Percentiles rank a stretch among this genome's conserved stretches.
These are phyloP conservation scores for Tuber indicum DNA, from an alignment of 495 filamentous ascomycete species.

Conservation along the genomic window DNA sequence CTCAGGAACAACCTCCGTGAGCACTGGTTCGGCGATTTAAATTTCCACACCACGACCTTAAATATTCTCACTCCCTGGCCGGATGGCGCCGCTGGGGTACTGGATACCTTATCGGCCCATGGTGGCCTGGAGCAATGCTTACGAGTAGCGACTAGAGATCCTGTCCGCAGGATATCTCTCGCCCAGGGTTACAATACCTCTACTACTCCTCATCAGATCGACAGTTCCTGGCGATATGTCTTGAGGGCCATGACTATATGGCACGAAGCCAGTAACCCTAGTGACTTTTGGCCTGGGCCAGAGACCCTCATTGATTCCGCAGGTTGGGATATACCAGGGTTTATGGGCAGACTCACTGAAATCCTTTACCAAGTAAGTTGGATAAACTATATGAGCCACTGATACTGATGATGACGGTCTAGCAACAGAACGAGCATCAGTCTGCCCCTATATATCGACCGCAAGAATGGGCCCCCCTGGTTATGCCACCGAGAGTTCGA, in stretches of 20 bases:
- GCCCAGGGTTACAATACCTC: neutral
- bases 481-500: neutral
- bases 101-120: neutral
- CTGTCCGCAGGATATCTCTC: neutral
- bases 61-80: neutral
- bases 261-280: neutral
- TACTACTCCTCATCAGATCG: neutral
- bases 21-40: neutral
- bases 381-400: neutral
- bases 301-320: neutral
- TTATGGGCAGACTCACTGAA: neutral
- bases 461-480: neutral
- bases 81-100: neutral
- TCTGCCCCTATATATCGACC: neutral
- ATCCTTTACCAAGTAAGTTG: neutral
- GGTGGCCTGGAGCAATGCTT: neutral
- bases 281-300: neutral
- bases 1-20: neutral
- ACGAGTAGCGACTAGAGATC: neutral
- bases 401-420: neutral
- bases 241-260: neutral
- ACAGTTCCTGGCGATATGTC: neutral
- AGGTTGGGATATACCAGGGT: neutral
- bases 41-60: neutral
- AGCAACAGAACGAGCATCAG: neutral